Conservation (phyloP, 1,139 yeast species). For the Hyphopichia fennica region DNA sequence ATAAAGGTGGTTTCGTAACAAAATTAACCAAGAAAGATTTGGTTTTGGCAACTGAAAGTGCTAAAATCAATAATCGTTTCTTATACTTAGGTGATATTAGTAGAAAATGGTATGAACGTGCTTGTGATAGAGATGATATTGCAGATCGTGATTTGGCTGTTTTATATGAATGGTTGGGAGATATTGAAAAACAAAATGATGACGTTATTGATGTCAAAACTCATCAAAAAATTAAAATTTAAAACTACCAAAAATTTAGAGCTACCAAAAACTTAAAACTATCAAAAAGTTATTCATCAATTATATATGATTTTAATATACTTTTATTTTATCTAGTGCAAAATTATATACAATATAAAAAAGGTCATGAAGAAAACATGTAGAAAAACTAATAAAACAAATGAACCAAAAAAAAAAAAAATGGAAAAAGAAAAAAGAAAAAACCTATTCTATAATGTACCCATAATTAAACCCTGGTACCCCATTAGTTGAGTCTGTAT, state of each 20-base stretch:
- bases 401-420: no score
- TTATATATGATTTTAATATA: no score
- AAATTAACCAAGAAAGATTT: slow-evolving; percentile 58
- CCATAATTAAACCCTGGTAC: slow-evolving; percentile 21
- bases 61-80: slow-evolving; percentile 34
- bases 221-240: slow-evolving; percentile 1
- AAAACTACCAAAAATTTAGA: no score
- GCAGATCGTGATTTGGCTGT: slow-evolving; percentile 49
- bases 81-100: slow-evolving; percentile 44
- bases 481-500: slow-evolving; percentile 10
- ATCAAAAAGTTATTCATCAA: no score
- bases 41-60: slow-evolving; percentile 53
- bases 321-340: not conserved
- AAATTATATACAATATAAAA: no score
- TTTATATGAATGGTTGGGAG: slow-evolving; percentile 46
- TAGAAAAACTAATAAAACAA: no score
- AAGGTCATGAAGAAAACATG: no score
- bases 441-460: slow-evolving; percentile 16
- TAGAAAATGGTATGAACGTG: slow-evolving; percentile 45
- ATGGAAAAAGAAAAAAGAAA: not conserved
- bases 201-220: slow-evolving; percentile 1
- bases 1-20: slow-evolving; percentile 56
- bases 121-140: slow-evolving; percentile 43
- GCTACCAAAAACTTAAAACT: no score
- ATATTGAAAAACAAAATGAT: slow-evolving; percentile 20